Evolutionary conservation across 1,139 yeast species (phyloP), one percentile per base, ranked within the genome.

Genomic region (Debaryomyces coudertii): DNA sequence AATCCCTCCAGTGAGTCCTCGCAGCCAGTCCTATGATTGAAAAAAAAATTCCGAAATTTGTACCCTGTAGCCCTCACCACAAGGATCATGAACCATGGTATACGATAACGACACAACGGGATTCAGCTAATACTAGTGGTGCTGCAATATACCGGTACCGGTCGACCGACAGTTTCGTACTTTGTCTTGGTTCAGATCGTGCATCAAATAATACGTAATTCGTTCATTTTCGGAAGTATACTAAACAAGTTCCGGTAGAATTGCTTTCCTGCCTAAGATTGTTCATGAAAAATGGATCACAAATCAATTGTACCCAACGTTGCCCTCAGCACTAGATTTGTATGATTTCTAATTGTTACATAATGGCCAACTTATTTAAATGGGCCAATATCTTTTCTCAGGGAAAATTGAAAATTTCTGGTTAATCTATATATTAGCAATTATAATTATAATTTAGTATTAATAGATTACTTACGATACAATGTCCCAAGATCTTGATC

Each of bases 401-500:
- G 14, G 33, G 12, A 38, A 38, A n/a, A n/a, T 38, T 18, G 30
- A 38, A 38, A 36, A 36, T 24, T 27, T 28, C 23, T 22, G 16
- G 27, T 18, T 33, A 15, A 33, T 22, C 38, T 23, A 35, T 35
- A 35, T 35, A 35, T 35, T 35, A 25, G 22, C 15, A 24, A 15
- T 36, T 11, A 25, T 25, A 12, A 25, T 25, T 36, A 36, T 36
- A 36, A 25, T 24, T 24, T 25, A 25, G 28, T 36, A 36, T 36
- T 34, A 27, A 28, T 33, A 42, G 36, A 36, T 42, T 42, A 42
- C 18, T 42, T 27, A 29, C 31, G 30, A 44, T n/a, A 50, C 28
- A 40, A 65, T 70, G 71, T 58, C 69, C 43, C 31, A 45, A 33
- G 64, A 63, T 48, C 75, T 89, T 63, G 97, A 92, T 69, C 77